phyloP scores from a whole-genome alignment of 2,329 filamentous ascomycete species.

The Sclerotinia sclerotiorum region DNA sequence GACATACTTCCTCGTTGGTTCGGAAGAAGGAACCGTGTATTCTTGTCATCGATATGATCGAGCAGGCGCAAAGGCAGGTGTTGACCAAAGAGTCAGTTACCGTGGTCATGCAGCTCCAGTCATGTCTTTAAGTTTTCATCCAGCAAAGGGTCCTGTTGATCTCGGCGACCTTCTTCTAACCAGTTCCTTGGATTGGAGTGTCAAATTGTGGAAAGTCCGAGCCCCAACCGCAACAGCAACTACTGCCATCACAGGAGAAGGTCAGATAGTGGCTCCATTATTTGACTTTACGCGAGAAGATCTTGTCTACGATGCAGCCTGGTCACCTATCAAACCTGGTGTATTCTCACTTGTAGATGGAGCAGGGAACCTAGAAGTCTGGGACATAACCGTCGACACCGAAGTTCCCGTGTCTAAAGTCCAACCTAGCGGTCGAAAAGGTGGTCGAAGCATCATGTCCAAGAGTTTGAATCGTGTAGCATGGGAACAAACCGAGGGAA shows the following conservation, averaged over 20 bases:
- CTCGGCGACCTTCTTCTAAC: conserved; percentile 90
- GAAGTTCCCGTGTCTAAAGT: conserved; percentile 87
- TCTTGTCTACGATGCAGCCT: conserved; percentile 92
- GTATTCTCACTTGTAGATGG: conserved; percentile 95
- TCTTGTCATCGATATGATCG: conserved; percentile 97
- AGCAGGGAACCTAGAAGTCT: conserved; percentile 86
- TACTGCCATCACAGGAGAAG: conserved; percentile 46
- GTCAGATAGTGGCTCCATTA: conserved; percentile 65
- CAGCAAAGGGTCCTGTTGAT: conserved; percentile 86
- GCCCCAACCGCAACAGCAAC: conserved; percentile 73
- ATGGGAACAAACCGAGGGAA: conserved; percentile 90
- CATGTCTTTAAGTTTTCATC: conserved; percentile 95
- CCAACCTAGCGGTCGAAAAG: conserved; percentile 65
- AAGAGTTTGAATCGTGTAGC: conserved; percentile 91
- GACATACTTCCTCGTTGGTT: conserved; percentile 95
- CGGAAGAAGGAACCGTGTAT: conserved; percentile 94
- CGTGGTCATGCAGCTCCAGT: conserved; percentile 89
- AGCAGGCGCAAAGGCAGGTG: conserved; percentile 92
- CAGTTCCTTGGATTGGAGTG: conserved; percentile 94
- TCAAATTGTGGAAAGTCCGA: conserved; percentile 94
- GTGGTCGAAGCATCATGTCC: conserved; percentile 67
- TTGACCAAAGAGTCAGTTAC: conserved; percentile 86
- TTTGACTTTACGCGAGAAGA: conserved; percentile 93
- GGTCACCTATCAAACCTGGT: conserved; percentile 91
- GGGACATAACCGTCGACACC: conserved; percentile 89